Evolutionary conservation across 345 rosid genomes (phyloP), one percentile per base, ranked within the genome.

Genomic region (Clausena lansium): DNA sequence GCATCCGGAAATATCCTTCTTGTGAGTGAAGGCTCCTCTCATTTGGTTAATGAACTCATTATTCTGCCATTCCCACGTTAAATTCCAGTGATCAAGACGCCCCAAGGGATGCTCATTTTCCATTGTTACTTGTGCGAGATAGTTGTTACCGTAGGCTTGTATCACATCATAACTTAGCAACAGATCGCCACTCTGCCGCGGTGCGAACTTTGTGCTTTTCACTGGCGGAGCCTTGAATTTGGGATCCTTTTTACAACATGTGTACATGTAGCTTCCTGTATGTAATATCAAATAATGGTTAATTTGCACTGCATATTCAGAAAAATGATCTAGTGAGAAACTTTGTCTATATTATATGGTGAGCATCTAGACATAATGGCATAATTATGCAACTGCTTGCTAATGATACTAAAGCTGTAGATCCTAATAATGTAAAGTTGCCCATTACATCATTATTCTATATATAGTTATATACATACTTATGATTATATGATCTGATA

Each of bases 31-130:
- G 76, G 97, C 99, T 62, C 99, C 99, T 76, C 89, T 76, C 95
- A 96, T 94, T 17, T 88, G 66, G 84, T 79, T 60, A 73, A 94
- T 92, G 84, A 96, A 92, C 86, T 96, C 99, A 38, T 92, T 94
- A 64, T 94, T 81, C 86, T 74, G 89, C 98, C 99, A 96, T 79
- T 94, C 97, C 97, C 97, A 96, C 1, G 98, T 94, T 25, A 96
- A 47, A 84, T 96, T 94, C 99, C 99, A 96, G 66, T 86, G 91
- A 77, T 96, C 98, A 20, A 96, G 92, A 8, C 93, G 85, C 64
- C 98, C 95, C 4, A 96, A 78, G 0, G 97, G 94, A 55, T 75
- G 84, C 80, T 80, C 83, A 81, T 96, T 94, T 81, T 94, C 93
- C 9, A 94, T 88, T 5, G 98, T 96, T 38, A 96, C 98, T 83